Evolutionary conservation across 805 yeast genomes (phyloP).

Genomic region (Candida vaughaniae): DNA sequence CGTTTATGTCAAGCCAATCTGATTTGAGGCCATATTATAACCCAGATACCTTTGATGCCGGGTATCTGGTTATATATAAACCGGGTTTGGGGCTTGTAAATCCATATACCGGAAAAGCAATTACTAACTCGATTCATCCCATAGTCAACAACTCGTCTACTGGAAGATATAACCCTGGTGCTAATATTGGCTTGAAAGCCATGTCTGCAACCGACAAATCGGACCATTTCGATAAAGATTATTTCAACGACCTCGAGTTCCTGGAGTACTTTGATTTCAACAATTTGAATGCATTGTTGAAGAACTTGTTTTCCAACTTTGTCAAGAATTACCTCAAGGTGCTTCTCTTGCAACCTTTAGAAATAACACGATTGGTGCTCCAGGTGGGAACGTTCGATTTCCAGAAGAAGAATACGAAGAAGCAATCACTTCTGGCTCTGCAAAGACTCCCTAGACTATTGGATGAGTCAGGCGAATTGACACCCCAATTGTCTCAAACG

Average conservation of each 20-base stretch:
- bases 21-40: constrained; percentile 67
- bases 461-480: constrained; percentile 12
- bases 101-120: constrained; percentile 38
- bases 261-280: constrained; percentile 61
- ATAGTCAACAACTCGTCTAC: constrained; percentile 12
- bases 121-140: constrained; percentile 25
- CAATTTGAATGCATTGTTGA: constrained; percentile 55
- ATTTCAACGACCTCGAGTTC: constrained; percentile 59
- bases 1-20: constrained; percentile 3
- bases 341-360: constrained; percentile 83
- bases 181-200: constrained; percentile 16
- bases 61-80: constrained; percentile 56
- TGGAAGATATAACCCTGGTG: constrained; percentile 13
- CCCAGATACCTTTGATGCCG: constrained; percentile 64
- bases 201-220: constrained; percentile 6
- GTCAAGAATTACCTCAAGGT: constrained; percentile 67
- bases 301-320: constrained; percentile 59
- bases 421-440: not conserved
- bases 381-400: constrained; percentile 71
- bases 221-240: constrained; percentile 35
- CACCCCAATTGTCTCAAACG: constrained; percentile 2
- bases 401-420: constrained; percentile 15
- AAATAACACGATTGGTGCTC: constrained; percentile 70
- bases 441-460: constrained; percentile 14
- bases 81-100: constrained; percentile 63